Evolutionary conservation across 768 basidiomycete species (phyloP), one percentile per base, ranked within the genome.

Genomic region (Leccinum longicurvipes): DNA sequence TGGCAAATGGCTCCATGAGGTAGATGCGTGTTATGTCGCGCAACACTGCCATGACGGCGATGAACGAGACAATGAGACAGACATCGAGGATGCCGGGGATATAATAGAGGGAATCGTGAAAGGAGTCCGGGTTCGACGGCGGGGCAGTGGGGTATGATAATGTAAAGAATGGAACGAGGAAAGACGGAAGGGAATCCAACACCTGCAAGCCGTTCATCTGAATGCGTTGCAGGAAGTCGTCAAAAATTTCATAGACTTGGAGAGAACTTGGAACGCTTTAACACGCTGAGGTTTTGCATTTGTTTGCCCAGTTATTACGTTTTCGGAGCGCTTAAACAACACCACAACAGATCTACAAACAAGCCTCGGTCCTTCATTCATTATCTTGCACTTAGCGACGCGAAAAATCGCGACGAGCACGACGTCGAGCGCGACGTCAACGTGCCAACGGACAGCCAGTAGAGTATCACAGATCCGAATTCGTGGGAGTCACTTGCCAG

Each of bases 41-140:
- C 25, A 93, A 71, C 51, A 93, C 63, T n/a, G 92, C 92, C 84
- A 97, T 93, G 61, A 87, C 75, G 14, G 87, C 82, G 55, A 97
- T 91, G 72, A 83, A 89, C n/a, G 86, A 81, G 53, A 93, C 72
- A 55, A 94, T 78, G 64, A 96, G 68, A 66, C 85, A 93, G n/a
- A 80, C 72, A 69, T 99, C 97, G 56, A 82, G 78, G 27, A 75
- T 74, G n/a, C 93, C 93, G 23, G 82, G 84, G 49, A 66, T 76
- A 68, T 91, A 95, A 69, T 92, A 87, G 50, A 71, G 60, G 39
- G 86, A 84, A 69, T 83, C 67, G 28, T 76, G 84, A 73, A 91
- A 93, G 5, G 88, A 89, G 74, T 91, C 90, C 49, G 84, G 77
- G 28, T 78, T 58, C 12, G 67, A 55, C 19, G 90, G 89, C 10